phyloP scores from a whole-genome alignment of 1,284 basidiomycete genomes.

The Anthracocystis panici-leucophaei region DNA sequence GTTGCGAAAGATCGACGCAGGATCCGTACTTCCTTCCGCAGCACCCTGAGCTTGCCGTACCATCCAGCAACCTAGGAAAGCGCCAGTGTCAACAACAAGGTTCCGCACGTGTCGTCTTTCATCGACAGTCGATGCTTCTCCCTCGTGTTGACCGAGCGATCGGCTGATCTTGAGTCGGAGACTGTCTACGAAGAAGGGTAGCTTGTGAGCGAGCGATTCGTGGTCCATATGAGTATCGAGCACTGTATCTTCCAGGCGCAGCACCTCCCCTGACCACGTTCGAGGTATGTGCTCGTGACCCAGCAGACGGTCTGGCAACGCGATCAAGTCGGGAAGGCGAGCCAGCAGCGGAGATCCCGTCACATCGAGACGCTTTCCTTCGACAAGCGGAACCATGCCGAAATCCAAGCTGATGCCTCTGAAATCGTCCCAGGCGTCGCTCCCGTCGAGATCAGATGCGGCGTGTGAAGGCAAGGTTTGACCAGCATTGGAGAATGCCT shows the following conservation, averaged over 20 bases:
- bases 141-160: background rate
- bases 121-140: background rate
- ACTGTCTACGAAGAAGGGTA: slow-evolving; percentile 31
- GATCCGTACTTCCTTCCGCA: background rate
- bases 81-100: slow-evolving; percentile 25
- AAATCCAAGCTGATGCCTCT: slow-evolving; percentile 60
- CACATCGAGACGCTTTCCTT: slow-evolving; percentile 13
- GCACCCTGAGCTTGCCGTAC: slow-evolving; percentile 12
- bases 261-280: slow-evolving; percentile 24
- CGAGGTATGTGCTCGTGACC: slow-evolving; percentile 22
- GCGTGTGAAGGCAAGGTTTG: background rate
- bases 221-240: slow-evolving; percentile 35
- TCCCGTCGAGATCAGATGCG: background rate
- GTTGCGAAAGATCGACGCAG: slow-evolving; percentile 18
- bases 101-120: slow-evolving; percentile 9
- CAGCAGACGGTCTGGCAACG: slow-evolving; percentile 31
- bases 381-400: slow-evolving; percentile 47
- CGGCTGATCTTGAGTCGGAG: slow-evolving; percentile 30
- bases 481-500: background rate
- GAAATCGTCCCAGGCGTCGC: slow-evolving; percentile 46
- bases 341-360: slow-evolving; percentile 8
- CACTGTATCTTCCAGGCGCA: slow-evolving; percentile 38
- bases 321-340: slow-evolving; percentile 26
- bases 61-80: slow-evolving; percentile 37
- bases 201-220: slow-evolving; percentile 13